These are phyloP conservation scores for Aegilops umbellulata DNA, from an alignment of 176 grass and related monocot species.

Conservation along the genomic window DNA sequence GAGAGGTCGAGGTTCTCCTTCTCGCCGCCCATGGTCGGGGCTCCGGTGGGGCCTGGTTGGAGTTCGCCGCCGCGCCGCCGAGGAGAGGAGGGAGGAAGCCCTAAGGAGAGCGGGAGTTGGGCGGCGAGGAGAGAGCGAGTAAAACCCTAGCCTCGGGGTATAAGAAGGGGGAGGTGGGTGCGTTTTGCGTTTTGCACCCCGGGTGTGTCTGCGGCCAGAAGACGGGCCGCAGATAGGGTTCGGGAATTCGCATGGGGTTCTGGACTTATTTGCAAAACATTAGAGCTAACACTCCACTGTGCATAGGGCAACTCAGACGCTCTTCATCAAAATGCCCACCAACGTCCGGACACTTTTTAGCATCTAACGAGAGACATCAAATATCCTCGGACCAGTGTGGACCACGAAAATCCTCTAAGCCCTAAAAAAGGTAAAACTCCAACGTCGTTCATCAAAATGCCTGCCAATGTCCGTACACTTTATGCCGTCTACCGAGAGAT, in stretches of 20 bases:
- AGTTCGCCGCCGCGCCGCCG: slow-evolving; percentile 30
- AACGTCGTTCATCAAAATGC: no score
- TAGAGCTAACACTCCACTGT: neutral
- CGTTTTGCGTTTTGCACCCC: slow-evolving; percentile 14
- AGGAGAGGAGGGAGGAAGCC: neutral
- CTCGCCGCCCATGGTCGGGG: slow-evolving; percentile 51
- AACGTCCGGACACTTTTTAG: no score
- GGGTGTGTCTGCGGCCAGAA: neutral
- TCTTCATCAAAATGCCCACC: no score
- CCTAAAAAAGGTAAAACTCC: no score
- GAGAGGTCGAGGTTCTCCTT: slow-evolving; percentile 52
- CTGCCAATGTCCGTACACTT: no score
- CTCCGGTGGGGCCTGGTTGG: slow-evolving; percentile 2
- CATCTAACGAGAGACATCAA: no score
- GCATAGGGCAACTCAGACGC: no score
- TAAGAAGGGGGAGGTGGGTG: slow-evolving; percentile 33
- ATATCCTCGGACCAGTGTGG: no score
- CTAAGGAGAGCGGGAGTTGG: neutral
- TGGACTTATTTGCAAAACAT: neutral
- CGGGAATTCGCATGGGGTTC: no score
- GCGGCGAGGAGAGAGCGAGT: slow-evolving; percentile 22
- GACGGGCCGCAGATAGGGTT: neutral
- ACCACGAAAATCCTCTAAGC: no score
- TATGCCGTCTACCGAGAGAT: no score
- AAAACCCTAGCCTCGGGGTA: slow-evolving; percentile 59